A percentile compares a stretch with the other conserved stretches of the same genome.
Conservation (phyloP, 495 filamentous ascomycete genomes). For the Cryomyces minteri region DNA sequence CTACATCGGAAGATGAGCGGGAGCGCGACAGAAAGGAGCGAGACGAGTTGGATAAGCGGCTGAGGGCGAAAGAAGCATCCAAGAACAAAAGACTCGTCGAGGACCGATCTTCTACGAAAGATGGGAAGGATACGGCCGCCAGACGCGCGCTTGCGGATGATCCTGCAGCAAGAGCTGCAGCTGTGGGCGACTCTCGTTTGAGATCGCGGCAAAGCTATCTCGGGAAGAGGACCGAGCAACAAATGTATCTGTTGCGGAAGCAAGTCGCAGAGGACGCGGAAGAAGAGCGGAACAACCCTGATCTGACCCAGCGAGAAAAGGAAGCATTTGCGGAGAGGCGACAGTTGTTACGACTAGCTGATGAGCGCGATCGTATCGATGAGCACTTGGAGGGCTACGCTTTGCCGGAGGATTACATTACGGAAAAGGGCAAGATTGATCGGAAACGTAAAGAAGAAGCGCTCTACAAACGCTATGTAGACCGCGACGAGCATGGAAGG, state of each 20-base stretch:
- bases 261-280: slow-evolving; percentile 84
- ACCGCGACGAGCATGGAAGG: slow-evolving; percentile 70
- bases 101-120: slow-evolving; percentile 39
- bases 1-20: slow-evolving; percentile 25
- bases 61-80: slow-evolving; percentile 52
- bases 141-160: slow-evolving; percentile 47
- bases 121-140: slow-evolving; percentile 35
- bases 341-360: slow-evolving; percentile 70
- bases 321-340: slow-evolving; percentile 83
- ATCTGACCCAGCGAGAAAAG: slow-evolving; percentile 60
- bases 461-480: slow-evolving; percentile 79
- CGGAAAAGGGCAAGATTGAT: slow-evolving; percentile 80
- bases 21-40: slow-evolving; percentile 52
- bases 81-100: slow-evolving; percentile 45
- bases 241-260: slow-evolving; percentile 63
- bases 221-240: slow-evolving; percentile 77
- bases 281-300: slow-evolving; percentile 61
- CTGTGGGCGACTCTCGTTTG: slow-evolving; percentile 59
- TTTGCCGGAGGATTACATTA: slow-evolving; percentile 88
- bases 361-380: slow-evolving; percentile 75
- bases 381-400: slow-evolving; percentile 87
- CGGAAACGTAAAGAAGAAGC: slow-evolving; percentile 79
- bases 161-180: slow-evolving; percentile 37
- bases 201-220: slow-evolving; percentile 84
- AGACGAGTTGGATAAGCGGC: slow-evolving; percentile 54